These are phyloP conservation scores for Alternaria sp. DNA, from an alignment of 2,329 filamentous ascomycete species.

Conservation along the genomic window DNA sequence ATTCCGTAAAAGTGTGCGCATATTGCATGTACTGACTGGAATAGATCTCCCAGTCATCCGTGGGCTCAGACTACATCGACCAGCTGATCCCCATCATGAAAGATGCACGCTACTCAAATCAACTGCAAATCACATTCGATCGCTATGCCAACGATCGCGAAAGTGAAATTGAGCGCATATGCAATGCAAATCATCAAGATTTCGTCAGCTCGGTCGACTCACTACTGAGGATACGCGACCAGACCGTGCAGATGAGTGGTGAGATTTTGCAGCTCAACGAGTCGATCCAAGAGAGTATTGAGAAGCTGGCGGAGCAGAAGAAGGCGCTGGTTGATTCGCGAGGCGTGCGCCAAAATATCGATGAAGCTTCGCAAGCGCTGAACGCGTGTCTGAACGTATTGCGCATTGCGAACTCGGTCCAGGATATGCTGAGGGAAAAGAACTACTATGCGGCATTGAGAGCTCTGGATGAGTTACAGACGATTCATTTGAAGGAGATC, in stretches of 20 bases:
- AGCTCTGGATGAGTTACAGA: constrained; percentile 92
- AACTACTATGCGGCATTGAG: constrained; percentile 95
- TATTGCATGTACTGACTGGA: constrained; percentile 12
- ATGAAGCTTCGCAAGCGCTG: constrained; percentile 86
- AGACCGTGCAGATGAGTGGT: constrained; percentile 83
- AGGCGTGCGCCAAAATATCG: constrained; percentile 91
- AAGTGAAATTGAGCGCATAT: constrained; percentile 89
- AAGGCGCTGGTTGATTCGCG: constrained; percentile 91
- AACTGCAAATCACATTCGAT: constrained; percentile 77
- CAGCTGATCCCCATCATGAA: constrained; percentile 93
- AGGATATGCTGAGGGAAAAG: constrained; percentile 89
- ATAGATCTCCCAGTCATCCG: constrained; percentile 90
- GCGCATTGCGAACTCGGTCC: constrained; percentile 89
- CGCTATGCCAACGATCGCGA: constrained; percentile 88
- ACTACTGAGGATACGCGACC: constrained; percentile 88
- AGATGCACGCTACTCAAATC: constrained; percentile 80
- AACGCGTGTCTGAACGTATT: constrained; percentile 92
- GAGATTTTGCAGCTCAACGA: constrained; percentile 94
- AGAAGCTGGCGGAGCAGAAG: constrained; percentile 93
- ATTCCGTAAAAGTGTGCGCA: neutral
- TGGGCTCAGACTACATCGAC: constrained; percentile 92
- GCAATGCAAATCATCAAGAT: constrained; percentile 94
- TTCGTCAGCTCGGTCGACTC: constrained; percentile 94
- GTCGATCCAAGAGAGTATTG: constrained; percentile 92
- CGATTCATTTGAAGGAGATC: constrained; percentile 92